Base-by-base conservation (phyloP, 495 filamentous ascomycete genomes). In the Hyaloscypha finlandica region DNA sequence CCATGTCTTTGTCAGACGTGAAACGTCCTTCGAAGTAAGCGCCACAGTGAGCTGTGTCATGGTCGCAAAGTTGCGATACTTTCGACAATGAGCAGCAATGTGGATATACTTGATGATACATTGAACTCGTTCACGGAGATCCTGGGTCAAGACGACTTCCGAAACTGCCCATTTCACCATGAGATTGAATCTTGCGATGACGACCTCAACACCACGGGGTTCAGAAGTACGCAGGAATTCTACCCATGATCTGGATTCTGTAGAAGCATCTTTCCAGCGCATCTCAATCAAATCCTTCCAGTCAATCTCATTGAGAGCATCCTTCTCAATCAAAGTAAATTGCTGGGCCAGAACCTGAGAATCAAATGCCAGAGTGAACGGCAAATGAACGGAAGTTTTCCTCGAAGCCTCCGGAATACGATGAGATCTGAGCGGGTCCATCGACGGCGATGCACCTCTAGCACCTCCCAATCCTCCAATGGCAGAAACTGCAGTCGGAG, bases 211-310 rank as follows among this genome's bases (percentile, higher is more conserved):
- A 25, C 95, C 95, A 42, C 87, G 90, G 30, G 90, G 90, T 66
- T 96, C 88, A 19, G 89, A 86, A n/a, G 88, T 85, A 33, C 87
- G 86, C 14, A 99, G 84, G 74, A 95, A 97, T 58, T 95, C 89
- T n/a, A 97, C 92, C 96, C 96, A 99, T 66, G 90, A 88, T 57
- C 85, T 85, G 25, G 86, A 81, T 69, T 88, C 86, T 37, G 85
- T 81, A 11, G 83, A 81, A 20, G 88, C 83, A 19, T 88, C 84
- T 61, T 91, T 88, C 93, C 93, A 97, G 64, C 86, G 87, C 85
- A 99, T 90, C 35, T 97, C 92, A 61, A 99, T 93, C 56, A 99
- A 82, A 73, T 99, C 96, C 74, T 90, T 93, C 96, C 96, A 99
- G 78, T 97, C 94, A 61, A 99, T 90, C 73, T 98, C 96, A 70